These are phyloP conservation scores for Cercophora samala DNA, from an alignment of 495 filamentous ascomycete species.

Conservation along the genomic window DNA sequence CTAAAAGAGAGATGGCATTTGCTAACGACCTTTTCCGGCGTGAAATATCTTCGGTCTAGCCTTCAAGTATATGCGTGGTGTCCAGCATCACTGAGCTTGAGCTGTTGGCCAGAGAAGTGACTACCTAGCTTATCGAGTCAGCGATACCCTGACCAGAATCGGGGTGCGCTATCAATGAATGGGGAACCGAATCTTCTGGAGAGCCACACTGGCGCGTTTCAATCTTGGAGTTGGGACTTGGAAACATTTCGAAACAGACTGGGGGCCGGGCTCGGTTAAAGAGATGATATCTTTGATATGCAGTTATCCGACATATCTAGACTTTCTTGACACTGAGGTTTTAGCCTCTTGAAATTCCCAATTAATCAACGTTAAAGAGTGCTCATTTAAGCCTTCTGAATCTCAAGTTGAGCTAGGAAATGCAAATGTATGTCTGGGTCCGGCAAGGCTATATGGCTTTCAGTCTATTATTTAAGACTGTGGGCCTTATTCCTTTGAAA, in stretches of 20 bases:
- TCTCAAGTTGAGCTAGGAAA: too few relatives aligned
- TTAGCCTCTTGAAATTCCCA: neutral
- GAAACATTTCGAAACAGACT: slow-evolving; percentile 1
- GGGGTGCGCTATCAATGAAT: neutral
- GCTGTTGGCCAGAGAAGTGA: neutral
- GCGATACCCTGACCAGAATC: neutral
- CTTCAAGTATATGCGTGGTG: too few relatives aligned
- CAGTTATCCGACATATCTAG: neutral
- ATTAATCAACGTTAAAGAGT: too few relatives aligned
- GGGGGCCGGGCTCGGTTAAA: neutral
- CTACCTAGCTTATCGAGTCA: neutral
- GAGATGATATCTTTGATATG: neutral
- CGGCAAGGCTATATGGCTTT: too few relatives aligned
- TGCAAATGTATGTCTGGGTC: too few relatives aligned
- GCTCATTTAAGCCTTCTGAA: too few relatives aligned
- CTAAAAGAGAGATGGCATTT: neutral
- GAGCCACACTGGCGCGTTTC: slow-evolving; percentile 3
- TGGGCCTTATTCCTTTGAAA: too few relatives aligned
- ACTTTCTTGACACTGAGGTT: neutral
- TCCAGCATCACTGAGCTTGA: neutral
- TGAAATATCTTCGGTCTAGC: neutral
- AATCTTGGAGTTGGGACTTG: neutral
- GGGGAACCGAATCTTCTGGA: slow-evolving; percentile 2
- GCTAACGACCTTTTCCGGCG: neutral
- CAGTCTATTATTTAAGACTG: too few relatives aligned